These are phyloP conservation scores for Tricholoma hemisulphureum DNA, from an alignment of 768 basidiomycete genomes.

Conservation along the genomic window DNA sequence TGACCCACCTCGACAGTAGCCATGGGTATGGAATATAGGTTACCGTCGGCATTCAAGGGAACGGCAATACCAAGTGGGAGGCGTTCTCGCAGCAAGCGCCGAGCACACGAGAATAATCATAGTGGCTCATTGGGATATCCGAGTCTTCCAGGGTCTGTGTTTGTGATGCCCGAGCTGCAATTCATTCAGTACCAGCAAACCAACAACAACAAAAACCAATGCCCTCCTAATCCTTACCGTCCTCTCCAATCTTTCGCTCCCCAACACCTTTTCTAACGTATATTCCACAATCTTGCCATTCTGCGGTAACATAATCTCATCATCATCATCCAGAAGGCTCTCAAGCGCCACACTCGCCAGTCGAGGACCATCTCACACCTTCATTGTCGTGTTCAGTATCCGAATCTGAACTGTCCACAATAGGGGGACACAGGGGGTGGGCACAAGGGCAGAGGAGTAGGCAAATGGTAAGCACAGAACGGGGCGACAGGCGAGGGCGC, in stretches of 20 bases:
- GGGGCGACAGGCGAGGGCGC: background rate
- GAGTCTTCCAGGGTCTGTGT: slow-evolving; percentile 85
- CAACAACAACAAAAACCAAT: slow-evolving; percentile 68
- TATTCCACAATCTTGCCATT: slow-evolving; percentile 94
- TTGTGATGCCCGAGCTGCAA: slow-evolving; percentile 75
- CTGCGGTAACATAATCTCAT: slow-evolving; percentile 83
- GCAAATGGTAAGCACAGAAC: background rate
- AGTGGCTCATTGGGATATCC: slow-evolving; percentile 76
- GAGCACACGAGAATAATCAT: slow-evolving; percentile 91
- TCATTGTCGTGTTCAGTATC: background rate
- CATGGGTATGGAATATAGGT: slow-evolving; percentile 90
- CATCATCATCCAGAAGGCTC: slow-evolving; percentile 85
- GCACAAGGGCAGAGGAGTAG: slow-evolving; percentile 2
- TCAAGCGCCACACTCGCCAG: slow-evolving; percentile 56
- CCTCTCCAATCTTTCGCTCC: slow-evolving; percentile 62
- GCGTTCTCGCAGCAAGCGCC: slow-evolving; percentile 98
- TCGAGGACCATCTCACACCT: slow-evolving; percentile 45
- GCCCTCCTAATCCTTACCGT: slow-evolving; percentile 86
- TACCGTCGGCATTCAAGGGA: slow-evolving; percentile 87
- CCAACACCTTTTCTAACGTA: slow-evolving; percentile 92
- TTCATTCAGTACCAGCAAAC: slow-evolving; percentile 4
- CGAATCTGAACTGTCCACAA: no score
- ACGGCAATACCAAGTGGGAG: slow-evolving; percentile 96
- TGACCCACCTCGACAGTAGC: slow-evolving; percentile 79
- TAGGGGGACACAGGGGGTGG: background rate